Conservation (phyloP, 2,329 filamentous ascomycete species). For the Phyllosticta ampelicida region DNA sequence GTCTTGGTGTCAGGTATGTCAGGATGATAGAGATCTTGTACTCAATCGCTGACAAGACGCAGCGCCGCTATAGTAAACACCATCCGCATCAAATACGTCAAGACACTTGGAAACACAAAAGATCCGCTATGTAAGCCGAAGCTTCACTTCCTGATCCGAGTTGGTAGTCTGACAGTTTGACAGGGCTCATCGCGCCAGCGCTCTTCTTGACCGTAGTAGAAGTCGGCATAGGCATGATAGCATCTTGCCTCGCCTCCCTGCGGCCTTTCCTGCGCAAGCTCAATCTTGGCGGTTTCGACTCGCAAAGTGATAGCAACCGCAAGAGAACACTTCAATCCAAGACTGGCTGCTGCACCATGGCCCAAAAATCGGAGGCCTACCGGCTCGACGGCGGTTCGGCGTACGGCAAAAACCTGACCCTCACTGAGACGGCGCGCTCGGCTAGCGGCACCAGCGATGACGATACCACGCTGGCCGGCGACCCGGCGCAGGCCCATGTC, state of each 20-base stretch:
- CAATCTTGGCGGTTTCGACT: not conserved
- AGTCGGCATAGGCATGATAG: not conserved
- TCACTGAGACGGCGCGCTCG: not conserved
- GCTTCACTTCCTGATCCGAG: not conserved
- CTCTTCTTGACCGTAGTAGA: not conserved
- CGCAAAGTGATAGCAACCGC: not conserved
- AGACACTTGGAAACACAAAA: not conserved
- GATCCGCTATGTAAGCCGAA: not conserved
- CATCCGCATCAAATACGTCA: not conserved
- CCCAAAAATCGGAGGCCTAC: not conserved
- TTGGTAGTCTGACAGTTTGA: not conserved
- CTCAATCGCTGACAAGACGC: not conserved
- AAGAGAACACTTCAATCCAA: not conserved
- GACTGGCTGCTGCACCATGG: not conserved
- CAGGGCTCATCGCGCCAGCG: not conserved
- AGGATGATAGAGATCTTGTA: not conserved
- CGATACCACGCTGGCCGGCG: not conserved
- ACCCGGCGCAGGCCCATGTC: not conserved
- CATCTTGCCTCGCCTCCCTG: not conserved
- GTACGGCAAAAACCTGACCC: not conserved
- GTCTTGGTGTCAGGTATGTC: conserved; percentile 28
- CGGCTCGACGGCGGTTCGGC: not conserved
- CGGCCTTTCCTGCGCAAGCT: not conserved
- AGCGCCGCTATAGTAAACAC: not conserved
- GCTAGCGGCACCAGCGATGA: not conserved